Evolutionary conservation across 768 basidiomycete genomes (phyloP).

Genomic region (Podaxis sp.): DNA sequence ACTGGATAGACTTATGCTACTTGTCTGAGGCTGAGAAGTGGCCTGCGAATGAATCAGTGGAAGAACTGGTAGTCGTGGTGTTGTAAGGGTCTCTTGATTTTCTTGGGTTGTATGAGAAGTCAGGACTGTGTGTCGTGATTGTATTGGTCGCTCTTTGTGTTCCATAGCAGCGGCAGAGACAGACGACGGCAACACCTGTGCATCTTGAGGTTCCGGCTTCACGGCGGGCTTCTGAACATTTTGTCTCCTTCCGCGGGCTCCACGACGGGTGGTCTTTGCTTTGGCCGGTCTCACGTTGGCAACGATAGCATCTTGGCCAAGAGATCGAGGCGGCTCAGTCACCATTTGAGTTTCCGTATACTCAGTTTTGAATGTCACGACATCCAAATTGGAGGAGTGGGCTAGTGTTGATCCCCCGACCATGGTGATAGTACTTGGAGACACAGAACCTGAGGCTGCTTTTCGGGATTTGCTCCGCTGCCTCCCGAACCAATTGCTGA

Average conservation of each 20-base stretch:
- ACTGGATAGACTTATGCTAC: neutral
- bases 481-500: constrained; percentile 29
- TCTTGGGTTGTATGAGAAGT: neutral
- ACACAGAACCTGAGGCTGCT: constrained; percentile 14
- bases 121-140: neutral
- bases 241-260: neutral
- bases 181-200: neutral
- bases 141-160: neutral
- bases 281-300: neutral
- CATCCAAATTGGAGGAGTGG: neutral
- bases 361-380: neutral
- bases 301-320: neutral
- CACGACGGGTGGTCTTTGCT: neutral
- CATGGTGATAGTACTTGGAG: constrained; percentile 7
- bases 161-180: neutral
- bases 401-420: neutral
- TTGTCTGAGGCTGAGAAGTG: neutral
- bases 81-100: neutral
- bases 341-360: neutral
- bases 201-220: neutral
- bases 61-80: neutral
- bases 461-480: constrained; percentile 23
- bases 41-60: neutral
- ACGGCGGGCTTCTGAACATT: neutral
- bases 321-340: neutral